A percentile compares a stretch with the other conserved stretches of the same genome.
Conservation (phyloP, 208 protist species). For the Leishmania tarentolae region DNA sequence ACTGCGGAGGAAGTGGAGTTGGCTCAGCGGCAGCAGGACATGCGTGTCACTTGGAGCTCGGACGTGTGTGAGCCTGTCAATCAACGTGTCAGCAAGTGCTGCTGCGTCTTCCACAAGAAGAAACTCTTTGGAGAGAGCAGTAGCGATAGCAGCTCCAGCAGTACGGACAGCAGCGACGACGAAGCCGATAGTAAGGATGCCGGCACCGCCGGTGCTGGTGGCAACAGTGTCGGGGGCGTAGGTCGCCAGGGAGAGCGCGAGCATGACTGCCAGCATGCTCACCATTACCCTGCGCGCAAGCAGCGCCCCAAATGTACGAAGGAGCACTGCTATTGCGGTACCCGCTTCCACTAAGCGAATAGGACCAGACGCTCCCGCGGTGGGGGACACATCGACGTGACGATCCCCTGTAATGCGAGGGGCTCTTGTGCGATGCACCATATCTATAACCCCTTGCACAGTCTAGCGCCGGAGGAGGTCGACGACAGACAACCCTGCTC, state of each 20-base stretch:
- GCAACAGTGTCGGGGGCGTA: not conserved
- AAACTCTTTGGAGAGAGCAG: constrained; percentile 87
- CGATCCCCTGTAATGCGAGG: not conserved
- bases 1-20: constrained; percentile 21
- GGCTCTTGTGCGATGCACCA: not conserved
- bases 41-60: constrained; percentile 67
- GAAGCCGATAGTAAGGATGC: not conserved
- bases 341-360: constrained; percentile 58
- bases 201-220: not conserved
- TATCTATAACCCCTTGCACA: not conserved
- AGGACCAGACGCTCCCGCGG: not conserved
- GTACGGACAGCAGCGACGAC: constrained; percentile 22
- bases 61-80: constrained; percentile 53
- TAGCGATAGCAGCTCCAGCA: constrained; percentile 56
- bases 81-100: constrained; percentile 87
- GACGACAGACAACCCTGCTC: not conserved
- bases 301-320: constrained; percentile 55
- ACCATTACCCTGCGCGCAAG: constrained; percentile 2
- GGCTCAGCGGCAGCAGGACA: constrained; percentile 19
- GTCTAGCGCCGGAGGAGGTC: not conserved
- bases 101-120: constrained; percentile 90
- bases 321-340: constrained; percentile 77
- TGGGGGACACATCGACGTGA: not conserved
- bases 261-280: constrained; percentile 10
- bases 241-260: constrained; percentile 11